Evolutionary conservation across 768 basidiomycete genomes (phyloP), one percentile per base, ranked within the genome.

Genomic region (Holtermannia corniformis): DNA sequence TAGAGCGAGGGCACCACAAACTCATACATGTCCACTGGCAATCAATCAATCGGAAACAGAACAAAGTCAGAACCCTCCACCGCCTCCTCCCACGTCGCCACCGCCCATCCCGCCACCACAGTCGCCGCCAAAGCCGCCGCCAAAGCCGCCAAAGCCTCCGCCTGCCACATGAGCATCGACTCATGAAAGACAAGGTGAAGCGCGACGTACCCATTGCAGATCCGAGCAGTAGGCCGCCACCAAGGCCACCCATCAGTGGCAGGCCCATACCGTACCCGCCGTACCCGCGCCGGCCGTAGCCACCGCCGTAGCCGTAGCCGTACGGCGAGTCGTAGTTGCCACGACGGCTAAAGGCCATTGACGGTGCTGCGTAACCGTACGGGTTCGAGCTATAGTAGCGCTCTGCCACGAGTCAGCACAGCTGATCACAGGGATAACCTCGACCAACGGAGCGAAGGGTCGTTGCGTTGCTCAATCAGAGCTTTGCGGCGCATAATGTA

Each of bases 401-500:
- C 26, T 60, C 64, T 68, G 23, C 1, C 14, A 21, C 19, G 24
- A 32, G 32, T 51, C 20, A 51, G 22, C 43, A 51, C n/a, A 42
- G 16, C 13, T 28, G n/a, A 41, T 13, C 19, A 7, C 22, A 13
- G 22, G n/a, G 26, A 16, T 44, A 2, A 10, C 32, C 23, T 27
- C 7, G 3, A 63, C 66, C 26, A 24, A 65, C 66, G 49, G 41
- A 54, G 61, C 13, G 48, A 51, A 11, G 64, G 60, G 28, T 63
- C 64, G 43, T 58, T 59, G 14, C 65, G 47, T 24, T 60, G 56
- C n/a, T 56, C 32, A 14, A 62, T 51, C 12, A 68, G 50, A 20
- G 62, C 64, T 32, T 60, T 44, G n/a, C 60, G 52, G 49, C 64
- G 44, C 22, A 53, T 54, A 13, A 52, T n/a, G 45, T 64, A 68